A percentile compares a stretch with the other conserved stretches of the same genome.
Conservation (phyloP, 257 asterid species). For the Solanum peruvianum region DNA sequence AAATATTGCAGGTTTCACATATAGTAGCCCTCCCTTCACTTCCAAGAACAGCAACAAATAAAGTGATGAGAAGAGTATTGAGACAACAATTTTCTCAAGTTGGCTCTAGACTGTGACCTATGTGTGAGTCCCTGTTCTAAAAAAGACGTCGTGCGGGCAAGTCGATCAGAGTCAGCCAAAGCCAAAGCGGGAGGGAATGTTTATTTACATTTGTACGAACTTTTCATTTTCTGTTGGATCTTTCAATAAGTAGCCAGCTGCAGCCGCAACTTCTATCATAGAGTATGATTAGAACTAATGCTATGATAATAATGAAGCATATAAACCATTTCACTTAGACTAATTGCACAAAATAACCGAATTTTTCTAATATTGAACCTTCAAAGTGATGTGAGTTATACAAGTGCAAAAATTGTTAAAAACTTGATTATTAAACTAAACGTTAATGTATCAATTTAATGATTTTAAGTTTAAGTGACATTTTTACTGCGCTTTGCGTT, state of each 20-base stretch:
- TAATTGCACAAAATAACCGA: neutral
- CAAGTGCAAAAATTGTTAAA: neutral
- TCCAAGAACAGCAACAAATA: slow-evolving; percentile 95
- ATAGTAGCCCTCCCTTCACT: slow-evolving; percentile 49
- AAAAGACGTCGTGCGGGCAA: too few relatives aligned
- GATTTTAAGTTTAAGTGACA: neutral
- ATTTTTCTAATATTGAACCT: neutral
- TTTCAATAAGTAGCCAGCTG: neutral
- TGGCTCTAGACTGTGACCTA: slow-evolving; percentile 34
- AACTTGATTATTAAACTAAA: neutral
- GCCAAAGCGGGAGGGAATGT: neutral
- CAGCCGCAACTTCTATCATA: neutral
- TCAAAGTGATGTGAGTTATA: neutral
- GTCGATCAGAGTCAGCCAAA: neutral
- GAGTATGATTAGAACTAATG: neutral
- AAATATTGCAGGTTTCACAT: slow-evolving; percentile 50
- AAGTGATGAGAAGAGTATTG: slow-evolving; percentile 82
- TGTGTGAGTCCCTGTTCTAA: neutral
- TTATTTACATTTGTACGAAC: neutral
- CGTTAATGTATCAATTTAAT: neutral
- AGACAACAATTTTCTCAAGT: slow-evolving; percentile 49
- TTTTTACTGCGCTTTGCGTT: neutral
- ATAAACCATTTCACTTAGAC: neutral
- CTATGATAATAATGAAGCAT: neutral
- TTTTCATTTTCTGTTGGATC: neutral